phyloP scores from a whole-genome alignment of 1,284 basidiomycete genomes.

The Ceratobasidium sp. region DNA sequence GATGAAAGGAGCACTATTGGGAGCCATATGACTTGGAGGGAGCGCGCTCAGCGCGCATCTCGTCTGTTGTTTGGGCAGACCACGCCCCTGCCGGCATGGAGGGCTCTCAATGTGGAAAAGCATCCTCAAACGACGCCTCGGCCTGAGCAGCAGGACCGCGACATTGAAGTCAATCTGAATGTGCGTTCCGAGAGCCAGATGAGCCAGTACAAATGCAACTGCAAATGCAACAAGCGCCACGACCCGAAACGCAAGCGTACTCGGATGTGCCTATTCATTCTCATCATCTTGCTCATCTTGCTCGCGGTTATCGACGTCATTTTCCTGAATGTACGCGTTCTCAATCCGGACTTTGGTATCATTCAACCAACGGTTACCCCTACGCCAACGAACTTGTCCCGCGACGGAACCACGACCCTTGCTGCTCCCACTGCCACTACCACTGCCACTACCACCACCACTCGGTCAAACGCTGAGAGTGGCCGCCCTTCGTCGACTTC shows the following conservation, averaged over 20 bases:
- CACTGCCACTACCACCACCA: slow-evolving; percentile 41
- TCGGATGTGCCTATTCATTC: slow-evolving; percentile 47
- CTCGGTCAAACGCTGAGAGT: slow-evolving; percentile 35
- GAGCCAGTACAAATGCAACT: slow-evolving; percentile 46
- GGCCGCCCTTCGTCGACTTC: slow-evolving; percentile 39
- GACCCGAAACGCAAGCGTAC: slow-evolving; percentile 49
- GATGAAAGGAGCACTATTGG: slow-evolving; percentile 21
- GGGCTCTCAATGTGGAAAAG: slow-evolving; percentile 34
- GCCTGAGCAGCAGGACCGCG: slow-evolving; percentile 5
- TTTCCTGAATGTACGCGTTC: slow-evolving; percentile 54
- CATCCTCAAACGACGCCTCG: neutral
- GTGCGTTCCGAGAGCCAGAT: slow-evolving; percentile 45
- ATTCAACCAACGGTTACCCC: slow-evolving; percentile 5
- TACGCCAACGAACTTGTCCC: slow-evolving; percentile 20
- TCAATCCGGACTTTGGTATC: slow-evolving; percentile 38
- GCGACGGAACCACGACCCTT: slow-evolving; percentile 7
- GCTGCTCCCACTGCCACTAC: slow-evolving; percentile 27
- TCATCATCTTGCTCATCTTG: slow-evolving; percentile 53
- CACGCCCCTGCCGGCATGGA: slow-evolving; percentile 14
- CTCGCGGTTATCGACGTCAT: slow-evolving; percentile 55
- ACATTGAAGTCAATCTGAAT: slow-evolving; percentile 11
- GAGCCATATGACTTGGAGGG: slow-evolving; percentile 9
- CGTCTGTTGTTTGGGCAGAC: slow-evolving; percentile 23
- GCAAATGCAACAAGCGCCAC: slow-evolving; percentile 47
- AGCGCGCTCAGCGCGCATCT: slow-evolving; percentile 27